Conservation (phyloP, 1,139 yeast species). For the Candida sp. region DNA sequence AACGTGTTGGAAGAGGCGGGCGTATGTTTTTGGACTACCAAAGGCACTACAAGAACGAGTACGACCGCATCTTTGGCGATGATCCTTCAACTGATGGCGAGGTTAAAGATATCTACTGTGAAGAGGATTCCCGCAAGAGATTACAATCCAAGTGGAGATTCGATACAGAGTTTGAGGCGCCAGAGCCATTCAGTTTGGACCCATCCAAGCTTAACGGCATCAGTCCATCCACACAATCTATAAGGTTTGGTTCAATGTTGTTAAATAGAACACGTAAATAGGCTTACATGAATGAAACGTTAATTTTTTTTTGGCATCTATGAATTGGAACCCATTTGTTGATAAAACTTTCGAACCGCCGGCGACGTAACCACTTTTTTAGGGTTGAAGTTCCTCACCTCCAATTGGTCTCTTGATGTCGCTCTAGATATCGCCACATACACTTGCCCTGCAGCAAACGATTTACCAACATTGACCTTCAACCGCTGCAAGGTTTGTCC, state of each 20-base stretch:
- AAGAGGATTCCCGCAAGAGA: conserved; percentile 55
- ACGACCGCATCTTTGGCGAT: not conserved
- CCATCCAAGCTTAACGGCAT: conserved; percentile 78
- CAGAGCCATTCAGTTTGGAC: conserved; percentile 64
- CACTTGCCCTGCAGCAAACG: conserved; percentile 92
- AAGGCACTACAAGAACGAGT: not conserved
- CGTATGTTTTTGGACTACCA: conserved; percentile 65
- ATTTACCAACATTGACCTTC: not conserved
- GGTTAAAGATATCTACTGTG: conserved; percentile 53
- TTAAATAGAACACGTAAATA: conserved; percentile 26
- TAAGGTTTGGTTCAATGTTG: conserved; percentile 91
- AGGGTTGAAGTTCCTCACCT: conserved; percentile 70
- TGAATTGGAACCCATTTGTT: conserved; percentile 5
- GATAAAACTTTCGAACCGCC: conserved; percentile 66
- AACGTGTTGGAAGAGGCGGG: conserved; percentile 77
- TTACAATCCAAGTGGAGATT: conserved; percentile 76
- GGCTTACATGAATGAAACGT: not conserved
- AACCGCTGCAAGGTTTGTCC: conserved; percentile 87
- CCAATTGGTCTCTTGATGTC: conserved; percentile 76
- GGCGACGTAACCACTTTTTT: conserved; percentile 62
- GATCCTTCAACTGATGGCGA: not conserved
- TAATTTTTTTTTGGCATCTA: too few species aligned
- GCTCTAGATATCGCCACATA: conserved; percentile 94
- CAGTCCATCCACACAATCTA: conserved; percentile 85
- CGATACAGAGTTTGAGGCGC: conserved; percentile 66